Conservation (phyloP, 2,329 filamentous ascomycete genomes). For the Fusarium coffeatum region DNA sequence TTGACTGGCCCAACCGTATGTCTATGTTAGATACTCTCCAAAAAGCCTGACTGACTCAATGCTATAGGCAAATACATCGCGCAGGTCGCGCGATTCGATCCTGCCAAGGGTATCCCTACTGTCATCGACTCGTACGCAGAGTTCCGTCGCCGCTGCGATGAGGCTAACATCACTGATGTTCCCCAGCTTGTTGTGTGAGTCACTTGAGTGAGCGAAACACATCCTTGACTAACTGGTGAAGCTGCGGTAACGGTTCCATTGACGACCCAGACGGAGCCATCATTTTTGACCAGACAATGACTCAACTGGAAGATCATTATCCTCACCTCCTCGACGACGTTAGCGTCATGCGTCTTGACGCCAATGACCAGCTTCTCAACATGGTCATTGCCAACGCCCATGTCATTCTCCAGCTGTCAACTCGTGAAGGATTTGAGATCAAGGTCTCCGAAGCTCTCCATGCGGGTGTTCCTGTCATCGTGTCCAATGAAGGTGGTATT, state of each 20-base stretch:
- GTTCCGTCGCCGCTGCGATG: conserved; percentile 71
- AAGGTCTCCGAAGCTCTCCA: conserved; percentile 88
- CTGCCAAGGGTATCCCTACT: conserved; percentile 83
- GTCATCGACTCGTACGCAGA: conserved; percentile 81
- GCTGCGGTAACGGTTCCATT: conserved; percentile 80
- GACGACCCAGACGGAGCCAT: conserved; percentile 81
- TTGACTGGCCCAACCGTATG: conserved; percentile 66
- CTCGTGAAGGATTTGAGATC: conserved; percentile 85
- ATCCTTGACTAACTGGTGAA: conserved; percentile 24
- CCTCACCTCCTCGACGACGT: conserved; percentile 72
- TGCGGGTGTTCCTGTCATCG: conserved; percentile 82
- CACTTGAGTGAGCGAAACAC: too few species aligned
- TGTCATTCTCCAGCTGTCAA: conserved; percentile 82
- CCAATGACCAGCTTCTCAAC: conserved; percentile 84
- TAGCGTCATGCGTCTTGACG: conserved; percentile 79
- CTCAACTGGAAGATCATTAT: conserved; percentile 72
- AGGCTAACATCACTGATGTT: conserved; percentile 61
- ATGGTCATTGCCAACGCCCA: conserved; percentile 77
- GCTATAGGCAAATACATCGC: conserved; percentile 74
- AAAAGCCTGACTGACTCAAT: conserved; percentile 26
- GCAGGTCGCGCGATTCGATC: conserved; percentile 85
- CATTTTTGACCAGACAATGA: conserved; percentile 78
- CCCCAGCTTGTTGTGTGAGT: conserved; percentile 77
- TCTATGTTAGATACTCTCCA: background rate
- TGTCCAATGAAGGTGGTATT: conserved; percentile 80